Base-by-base conservation (phyloP, 164 flowering plant genomes). In the Akebia trifoliata region DNA sequence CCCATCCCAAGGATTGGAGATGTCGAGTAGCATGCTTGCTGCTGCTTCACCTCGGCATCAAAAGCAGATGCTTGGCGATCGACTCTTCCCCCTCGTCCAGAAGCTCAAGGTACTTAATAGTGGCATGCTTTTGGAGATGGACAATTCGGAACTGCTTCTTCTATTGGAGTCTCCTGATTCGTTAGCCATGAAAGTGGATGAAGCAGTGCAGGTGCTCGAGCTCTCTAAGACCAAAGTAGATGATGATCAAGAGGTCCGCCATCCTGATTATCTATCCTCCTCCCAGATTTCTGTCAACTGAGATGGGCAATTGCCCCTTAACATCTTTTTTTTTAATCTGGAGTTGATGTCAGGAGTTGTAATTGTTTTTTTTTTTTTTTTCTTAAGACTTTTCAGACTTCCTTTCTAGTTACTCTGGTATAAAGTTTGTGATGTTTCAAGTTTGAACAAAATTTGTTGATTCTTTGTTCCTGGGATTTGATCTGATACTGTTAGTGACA, bases 71-170 rank as follows among this genome's bases (percentile, higher is more conserved):
- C 78, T 90, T 40, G 97, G 97, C 26, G 91, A 85, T 70, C 84
- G 64, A 10, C 87, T 90, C 28, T 86, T 66, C 59, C 91, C 90
- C 8, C 87, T 82, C 22, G 94, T 90, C 31, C 61, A 60, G 64
- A 74, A 80, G 44, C 86, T 64, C n/a, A 69, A 85, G 91, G 97
- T 87, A 71, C 51, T 38, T 25, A 86, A 87, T 18, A 91, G 94
- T 0, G 96, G 97, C 34, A 91, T 87, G 96, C 76, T 91, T 20
- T 58, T 91, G 71, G 97, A 91, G 81, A 87, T 91, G 94, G 96
- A 86, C 76, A 87, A 86, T 62, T 50, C 85, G 0, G 96, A 87
- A 58, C 45, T 91, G 60, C 78, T 91, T 1, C 72, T 80, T 45
- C 49, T 91, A 22, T 65, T 91, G 67, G 91, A 91, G 59, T 91